phyloP scores from a whole-genome alignment of 768 basidiomycete genomes.

The Auricularia heimuer region DNA sequence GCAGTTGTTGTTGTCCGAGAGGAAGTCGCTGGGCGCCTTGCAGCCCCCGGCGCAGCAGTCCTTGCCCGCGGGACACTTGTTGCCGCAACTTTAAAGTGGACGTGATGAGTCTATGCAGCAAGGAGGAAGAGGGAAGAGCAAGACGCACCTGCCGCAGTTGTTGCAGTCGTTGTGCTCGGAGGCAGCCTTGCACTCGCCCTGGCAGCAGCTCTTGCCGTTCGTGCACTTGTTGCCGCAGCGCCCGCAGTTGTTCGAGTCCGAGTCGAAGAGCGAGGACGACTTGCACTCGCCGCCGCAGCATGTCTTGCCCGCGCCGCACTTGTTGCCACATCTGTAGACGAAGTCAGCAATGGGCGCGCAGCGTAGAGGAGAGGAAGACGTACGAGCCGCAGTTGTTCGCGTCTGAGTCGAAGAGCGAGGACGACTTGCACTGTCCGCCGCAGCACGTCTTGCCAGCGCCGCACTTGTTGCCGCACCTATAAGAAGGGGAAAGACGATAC shows the following conservation, averaged over 20 bases:
- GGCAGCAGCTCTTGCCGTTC: neutral
- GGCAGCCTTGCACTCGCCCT: neutral
- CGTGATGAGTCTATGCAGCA: neutral
- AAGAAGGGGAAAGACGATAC: no score
- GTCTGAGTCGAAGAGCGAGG: neutral
- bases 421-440: neutral
- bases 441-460: neutral
- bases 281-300: neutral
- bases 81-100: neutral
- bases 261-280: neutral
- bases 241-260: neutral
- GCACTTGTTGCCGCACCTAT: neutral
- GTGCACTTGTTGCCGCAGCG: neutral
- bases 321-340: neutral
- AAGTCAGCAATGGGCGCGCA: neutral
- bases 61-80: neutral
- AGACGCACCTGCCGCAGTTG: neutral
- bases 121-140: neutral
- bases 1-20: neutral
- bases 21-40: neutral
- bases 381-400: neutral
- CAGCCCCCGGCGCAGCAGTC: neutral
- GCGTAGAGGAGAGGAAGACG: neutral
- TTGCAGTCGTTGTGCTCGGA: neutral
- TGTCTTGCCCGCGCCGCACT: neutral